Conservation (phyloP, 2,329 filamentous ascomycete genomes). For the Trichophyton schoenleinii region DNA sequence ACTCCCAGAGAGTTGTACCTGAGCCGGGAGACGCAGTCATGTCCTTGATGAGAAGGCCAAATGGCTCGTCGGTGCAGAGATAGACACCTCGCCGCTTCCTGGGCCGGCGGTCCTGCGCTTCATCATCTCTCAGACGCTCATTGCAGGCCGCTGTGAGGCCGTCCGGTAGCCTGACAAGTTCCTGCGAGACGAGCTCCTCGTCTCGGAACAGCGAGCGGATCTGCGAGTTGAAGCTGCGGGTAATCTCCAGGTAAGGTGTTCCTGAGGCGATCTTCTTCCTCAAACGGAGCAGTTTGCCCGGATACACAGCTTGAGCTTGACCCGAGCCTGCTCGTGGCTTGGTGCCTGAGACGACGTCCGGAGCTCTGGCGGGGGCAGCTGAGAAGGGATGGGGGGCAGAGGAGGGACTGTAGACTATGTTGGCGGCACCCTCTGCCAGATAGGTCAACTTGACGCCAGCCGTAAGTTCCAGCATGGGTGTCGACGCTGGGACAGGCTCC, state of each 20-base stretch:
- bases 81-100: conserved; percentile 40
- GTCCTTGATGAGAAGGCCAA: conserved; percentile 60
- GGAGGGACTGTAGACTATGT: conserved; percentile 56
- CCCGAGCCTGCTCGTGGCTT: conserved; percentile 11
- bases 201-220: conserved; percentile 45
- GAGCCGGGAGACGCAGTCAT: conserved; percentile 44
- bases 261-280: conserved; percentile 45
- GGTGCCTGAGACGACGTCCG: background rate
- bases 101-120: conserved; percentile 33
- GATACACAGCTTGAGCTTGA: background rate
- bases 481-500: background rate
- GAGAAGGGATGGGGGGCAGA: conserved; percentile 18
- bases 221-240: conserved; percentile 26
- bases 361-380: too few species aligned
- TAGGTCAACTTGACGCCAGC: conserved; percentile 30
- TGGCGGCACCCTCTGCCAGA: conserved; percentile 60
- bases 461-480: conserved; percentile 24
- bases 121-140: conserved; percentile 38
- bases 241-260: conserved; percentile 39
- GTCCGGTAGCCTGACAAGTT: conserved; percentile 38
- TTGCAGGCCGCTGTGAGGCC: conserved; percentile 41
- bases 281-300: conserved; percentile 46
- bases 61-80: conserved; percentile 43
- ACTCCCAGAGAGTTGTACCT: conserved; percentile 45
- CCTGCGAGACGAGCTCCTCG: conserved; percentile 45